Base-by-base conservation (phyloP, 139 green algal species). In the Chlorella ohadii region DNA sequence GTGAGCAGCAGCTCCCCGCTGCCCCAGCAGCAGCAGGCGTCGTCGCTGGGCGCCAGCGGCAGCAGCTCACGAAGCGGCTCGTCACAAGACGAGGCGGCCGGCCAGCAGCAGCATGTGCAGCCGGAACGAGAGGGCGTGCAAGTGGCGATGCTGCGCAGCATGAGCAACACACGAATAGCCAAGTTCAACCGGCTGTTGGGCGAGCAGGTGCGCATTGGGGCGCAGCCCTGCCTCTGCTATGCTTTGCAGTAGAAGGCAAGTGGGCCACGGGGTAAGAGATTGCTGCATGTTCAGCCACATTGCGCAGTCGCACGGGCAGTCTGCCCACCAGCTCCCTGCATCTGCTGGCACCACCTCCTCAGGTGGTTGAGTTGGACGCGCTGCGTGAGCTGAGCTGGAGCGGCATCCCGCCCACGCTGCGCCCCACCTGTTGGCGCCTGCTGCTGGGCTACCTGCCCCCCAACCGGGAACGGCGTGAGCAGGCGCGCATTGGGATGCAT, bases 381-480 rank as follows among this genome's bases (percentile, higher is more conserved):
- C 88, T 99, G 78, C 84, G 94, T 13, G 96, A 99, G 88, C 85
- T 98, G 65, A 81, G 92, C 61, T 99, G 96, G 96, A 97, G 86
- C 68, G 96, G 96, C 31, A 92, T 98, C 31, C 96, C 97, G 0
- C 78, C 88, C 12, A 44, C 90, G 33, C 87, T 98, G 83, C 84
- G 97, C 51, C 94, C 97, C 2, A 55, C 88, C 34, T 96, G 92
- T 68, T 99, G 97, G 97, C 91, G 94, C n/a, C 86, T 99, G 74
- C 89, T 99, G 85, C 87, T 98, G n/a, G 95, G 96, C n/a, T 99
- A 99, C 87, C 72, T 95, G 36, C 96, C 96, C 1, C 93, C 95
- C 19, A 96, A 96, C 65, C 88, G 87, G 22, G 90, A 93, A 23
- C 63, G 76, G 6, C 78, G 57, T 33, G 34, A 87, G 85, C 89